A percentile compares a stretch with the other conserved stretches of the same genome.
phyloP scores from a whole-genome alignment of 2,329 filamentous ascomycete species.

The Sarocladium kiliense region DNA sequence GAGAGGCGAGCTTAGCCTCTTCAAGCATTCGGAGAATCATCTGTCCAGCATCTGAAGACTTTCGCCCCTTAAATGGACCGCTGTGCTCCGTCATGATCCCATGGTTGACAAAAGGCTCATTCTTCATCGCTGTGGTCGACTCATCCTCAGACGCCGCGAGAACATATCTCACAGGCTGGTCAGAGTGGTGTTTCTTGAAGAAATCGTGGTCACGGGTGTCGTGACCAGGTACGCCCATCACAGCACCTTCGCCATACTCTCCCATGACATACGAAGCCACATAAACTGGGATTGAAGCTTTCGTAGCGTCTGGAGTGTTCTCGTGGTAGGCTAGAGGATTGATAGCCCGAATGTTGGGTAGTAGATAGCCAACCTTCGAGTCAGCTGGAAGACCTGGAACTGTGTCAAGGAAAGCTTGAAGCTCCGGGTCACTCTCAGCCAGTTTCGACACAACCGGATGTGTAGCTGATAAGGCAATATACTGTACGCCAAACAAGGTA shows the following conservation, averaged over 20 bases:
- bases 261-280: slow-evolving; percentile 81
- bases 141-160: slow-evolving; percentile 48
- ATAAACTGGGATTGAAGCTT: slow-evolving; percentile 64
- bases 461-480: slow-evolving; percentile 69
- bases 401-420: slow-evolving; percentile 64
- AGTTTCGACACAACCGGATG: slow-evolving; percentile 64
- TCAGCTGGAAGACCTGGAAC: slow-evolving; percentile 50
- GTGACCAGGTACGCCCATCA: slow-evolving; percentile 89
- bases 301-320: slow-evolving; percentile 42
- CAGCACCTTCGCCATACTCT: slow-evolving; percentile 80
- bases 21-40: slow-evolving; percentile 55
- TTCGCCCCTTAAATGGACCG: slow-evolving; percentile 58
- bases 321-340: slow-evolving; percentile 61
- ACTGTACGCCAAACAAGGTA: slow-evolving; percentile 83
- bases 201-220: slow-evolving; percentile 75
- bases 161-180: slow-evolving; percentile 58
- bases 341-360: slow-evolving; percentile 56
- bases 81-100: slow-evolving; percentile 65
- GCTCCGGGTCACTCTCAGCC: slow-evolving; percentile 52
- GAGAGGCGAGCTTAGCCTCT: slow-evolving; percentile 51
- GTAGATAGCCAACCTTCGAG: slow-evolving; percentile 62
- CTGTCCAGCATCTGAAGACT: slow-evolving; percentile 57
- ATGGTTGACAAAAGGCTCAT: slow-evolving; percentile 56
- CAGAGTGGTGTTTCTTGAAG: slow-evolving; percentile 65
- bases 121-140: slow-evolving; percentile 34